phyloP scores from a whole-genome alignment of 495 filamentous ascomycete species.

The Xeromyces bisporus region DNA sequence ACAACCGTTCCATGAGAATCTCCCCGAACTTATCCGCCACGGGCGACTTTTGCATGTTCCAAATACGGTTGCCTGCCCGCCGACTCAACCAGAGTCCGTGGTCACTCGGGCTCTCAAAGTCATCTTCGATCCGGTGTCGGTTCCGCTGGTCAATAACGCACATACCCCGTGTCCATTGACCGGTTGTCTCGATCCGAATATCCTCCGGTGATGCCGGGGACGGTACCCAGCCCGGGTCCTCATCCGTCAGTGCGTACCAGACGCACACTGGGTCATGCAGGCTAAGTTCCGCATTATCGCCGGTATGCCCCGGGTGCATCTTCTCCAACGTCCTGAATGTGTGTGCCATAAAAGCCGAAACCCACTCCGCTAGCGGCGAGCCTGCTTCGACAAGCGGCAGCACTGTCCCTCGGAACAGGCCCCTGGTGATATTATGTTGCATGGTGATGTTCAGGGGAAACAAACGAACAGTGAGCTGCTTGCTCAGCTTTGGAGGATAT shows the following conservation, averaged over 20 bases:
- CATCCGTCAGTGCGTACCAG: constrained; percentile 61
- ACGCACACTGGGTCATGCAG: constrained; percentile 82
- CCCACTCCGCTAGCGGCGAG: constrained; percentile 75
- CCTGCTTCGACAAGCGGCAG: constrained; percentile 30
- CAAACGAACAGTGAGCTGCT: constrained; percentile 52
- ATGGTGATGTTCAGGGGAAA: constrained; percentile 86
- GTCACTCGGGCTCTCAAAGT: constrained; percentile 42
- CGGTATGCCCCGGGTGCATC: constrained; percentile 35
- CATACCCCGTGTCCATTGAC: constrained; percentile 91
- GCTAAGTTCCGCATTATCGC: constrained; percentile 41
- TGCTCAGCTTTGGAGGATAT: constrained; percentile 50
- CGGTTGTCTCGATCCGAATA: constrained; percentile 69
- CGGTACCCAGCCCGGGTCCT: constrained; percentile 28
- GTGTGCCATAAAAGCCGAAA: constrained; percentile 53
- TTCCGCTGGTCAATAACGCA: constrained; percentile 64
- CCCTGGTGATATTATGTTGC: constrained; percentile 46
- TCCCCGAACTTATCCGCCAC: constrained; percentile 25
- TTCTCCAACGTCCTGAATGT: constrained; percentile 59
- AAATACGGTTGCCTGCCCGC: constrained; percentile 59
- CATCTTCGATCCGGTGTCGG: constrained; percentile 40
- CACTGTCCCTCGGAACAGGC: constrained; percentile 40
- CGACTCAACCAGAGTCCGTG: constrained; percentile 56
- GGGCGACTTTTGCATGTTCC: constrained; percentile 39
- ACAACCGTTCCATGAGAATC: constrained; percentile 28
- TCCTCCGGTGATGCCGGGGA: constrained; percentile 35